Evolutionary conservation across 2,329 filamentous ascomycete genomes (phyloP).

Genomic region (Pyrenophora teres): DNA sequence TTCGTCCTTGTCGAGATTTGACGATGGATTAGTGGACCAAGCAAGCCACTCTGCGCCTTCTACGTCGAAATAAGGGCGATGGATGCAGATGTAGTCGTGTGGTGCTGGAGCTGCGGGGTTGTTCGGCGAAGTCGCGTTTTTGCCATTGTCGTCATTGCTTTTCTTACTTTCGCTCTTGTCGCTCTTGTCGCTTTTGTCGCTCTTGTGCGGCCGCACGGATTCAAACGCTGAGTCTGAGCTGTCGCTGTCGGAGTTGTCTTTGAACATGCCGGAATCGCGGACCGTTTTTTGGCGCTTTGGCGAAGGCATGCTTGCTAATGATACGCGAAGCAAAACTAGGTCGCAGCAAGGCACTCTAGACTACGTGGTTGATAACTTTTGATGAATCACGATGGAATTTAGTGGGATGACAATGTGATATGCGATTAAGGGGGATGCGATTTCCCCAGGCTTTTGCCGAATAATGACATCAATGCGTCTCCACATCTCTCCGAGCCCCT

Average conservation of each 20-base stretch:
- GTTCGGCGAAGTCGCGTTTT: not conserved
- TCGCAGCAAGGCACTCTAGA: too few species aligned
- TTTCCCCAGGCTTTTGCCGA: not conserved
- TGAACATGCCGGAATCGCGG: conserved; percentile 6
- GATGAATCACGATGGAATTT: not conserved
- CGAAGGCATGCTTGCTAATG: conserved; percentile 11
- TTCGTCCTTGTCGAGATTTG: conserved; percentile 7
- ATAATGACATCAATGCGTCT: conserved; percentile 15
- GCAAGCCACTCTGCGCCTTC: conserved; percentile 12
- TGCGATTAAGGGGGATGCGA: not conserved
- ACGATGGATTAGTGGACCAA: conserved; percentile 1
- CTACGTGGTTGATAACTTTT: not conserved
- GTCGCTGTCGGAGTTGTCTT: conserved; percentile 7
- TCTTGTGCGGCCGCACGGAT: conserved; percentile 3
- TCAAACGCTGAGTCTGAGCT: conserved; percentile 9
- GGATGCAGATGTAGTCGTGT: conserved; percentile 22
- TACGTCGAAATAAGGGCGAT: conserved; percentile 20
- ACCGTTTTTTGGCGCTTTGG: conserved; percentile 17
- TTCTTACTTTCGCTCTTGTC: not conserved
- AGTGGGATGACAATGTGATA: not conserved
- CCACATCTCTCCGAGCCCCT: conserved; percentile 10
- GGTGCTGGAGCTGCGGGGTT: not conserved
- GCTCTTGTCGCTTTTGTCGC: conserved; percentile 2
- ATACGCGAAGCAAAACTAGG: too few species aligned
- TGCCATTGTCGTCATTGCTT: not conserved